Base-by-base conservation (phyloP, 2,329 filamentous ascomycete species). In the Nemania sp. region DNA sequence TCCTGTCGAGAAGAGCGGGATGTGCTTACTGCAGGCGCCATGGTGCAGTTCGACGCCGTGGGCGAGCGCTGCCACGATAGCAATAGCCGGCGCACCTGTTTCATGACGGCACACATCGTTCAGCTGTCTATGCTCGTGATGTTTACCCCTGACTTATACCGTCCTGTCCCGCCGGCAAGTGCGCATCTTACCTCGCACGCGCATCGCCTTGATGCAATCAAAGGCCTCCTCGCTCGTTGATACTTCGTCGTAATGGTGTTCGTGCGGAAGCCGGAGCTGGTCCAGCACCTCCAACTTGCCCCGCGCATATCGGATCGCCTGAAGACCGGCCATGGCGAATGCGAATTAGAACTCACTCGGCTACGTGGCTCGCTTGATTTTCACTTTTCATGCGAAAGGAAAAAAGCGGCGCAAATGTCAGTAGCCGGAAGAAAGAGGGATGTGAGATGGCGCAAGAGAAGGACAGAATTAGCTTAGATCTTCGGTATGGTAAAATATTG, bases 61-160 rank as follows among this genome's bases (percentile, higher is more conserved):
- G 2, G 90, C 87, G 28, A 99, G 81, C 17, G 89, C 90, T 19
- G 94, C 94, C n/a, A 99, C 94, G 61, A 99, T 97, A 39, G 94
- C 94, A 70, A 99, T 99, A 40, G 94, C 94, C 0, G 94, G 94
- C 5, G 94, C 94, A 34, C 90, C 88, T 77, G 53, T 33, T 41
- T 17, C 17, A 42, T 6, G 12, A 9, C 22, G 15, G 11, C 28
- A 31, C 9, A 14, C 3, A 9, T 9, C 11, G 8, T 31, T 31
- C 28, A n/a, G n/a, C n/a, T n/a, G n/a, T n/a, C n/a, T n/a, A n/a
- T n/a, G n/a, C n/a, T n/a, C n/a, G n/a, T n/a, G n/a, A n/a, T n/a
- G n/a, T n/a, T n/a, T n/a, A n/a, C n/a, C n/a, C n/a, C n/a, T n/a
- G n/a, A n/a, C n/a, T n/a, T n/a, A n/a, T n/a, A n/a, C n/a, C n/a